Evolutionary conservation across 805 yeast genomes (phyloP), one percentile per base, ranked within the genome.

Genomic region (Suhomyces pyralidae): DNA sequence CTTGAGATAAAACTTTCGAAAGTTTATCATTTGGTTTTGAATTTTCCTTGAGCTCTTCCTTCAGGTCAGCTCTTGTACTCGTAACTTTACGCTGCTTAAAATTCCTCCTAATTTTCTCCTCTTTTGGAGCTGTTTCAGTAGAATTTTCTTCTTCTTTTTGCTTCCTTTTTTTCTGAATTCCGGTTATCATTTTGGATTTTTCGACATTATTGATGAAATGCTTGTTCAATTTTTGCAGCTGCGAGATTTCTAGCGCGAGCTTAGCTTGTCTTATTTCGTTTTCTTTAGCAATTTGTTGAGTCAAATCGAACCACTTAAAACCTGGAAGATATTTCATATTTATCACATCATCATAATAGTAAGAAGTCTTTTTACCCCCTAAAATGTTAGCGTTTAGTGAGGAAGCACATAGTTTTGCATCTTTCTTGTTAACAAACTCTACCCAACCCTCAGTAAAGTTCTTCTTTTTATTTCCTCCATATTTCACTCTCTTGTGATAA

Each of bases 381-480:
- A 94, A 72, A 8, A 79, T 88, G 64, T 90, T 89, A 9, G 96
- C 97, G 64, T 94, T 94, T 63, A 94, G 71, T 0, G 97, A 87
- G 8, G 76, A 77, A 2, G 94, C 96, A 55, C 96, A 91, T 34
- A 90, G 68, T 65, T 93, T 93, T 1, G 98, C 99, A 61, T 90
- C 89, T 60, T 80, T 81, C 65, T 94, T 94, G 62, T 83, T 82
- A 24, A 80, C 73, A 68, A 89, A 94, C 70, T 94, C 99, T 7
- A 88, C 94, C 99, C 99, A 94, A 12, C 99, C 99, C 74, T 93
- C 99, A 26, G 87, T 89, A 64, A 82, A 94, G 71, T 81, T 86
- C 64, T 80, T 80, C 70, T 92, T 92, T 68, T 90, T 91, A 68
- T 93, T 94, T 20, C 99, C 98, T 12, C 98, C 98, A 56, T 82